Evolutionary conservation across 176 grass and related monocot genomes (phyloP).

Genomic region (Musa beccarii): DNA sequence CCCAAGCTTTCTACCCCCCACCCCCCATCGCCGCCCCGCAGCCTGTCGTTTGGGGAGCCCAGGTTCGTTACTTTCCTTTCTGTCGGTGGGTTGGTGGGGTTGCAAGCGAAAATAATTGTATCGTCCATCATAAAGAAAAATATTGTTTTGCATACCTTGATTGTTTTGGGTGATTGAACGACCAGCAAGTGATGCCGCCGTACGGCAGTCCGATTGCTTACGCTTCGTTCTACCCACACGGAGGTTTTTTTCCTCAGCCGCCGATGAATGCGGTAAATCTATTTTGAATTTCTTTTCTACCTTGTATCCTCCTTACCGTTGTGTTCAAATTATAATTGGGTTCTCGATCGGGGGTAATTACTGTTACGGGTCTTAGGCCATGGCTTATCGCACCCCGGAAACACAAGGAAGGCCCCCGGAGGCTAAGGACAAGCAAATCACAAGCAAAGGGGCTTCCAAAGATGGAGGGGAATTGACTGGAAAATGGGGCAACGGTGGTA

Average conservation of each 20-base stretch:
- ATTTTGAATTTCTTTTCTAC: conserved; percentile 1
- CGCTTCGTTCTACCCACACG: conserved; percentile 44
- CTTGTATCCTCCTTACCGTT: neutral
- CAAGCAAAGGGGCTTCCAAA: conserved; percentile 29
- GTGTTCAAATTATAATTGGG: neutral
- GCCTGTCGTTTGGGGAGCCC: conserved; percentile 15
- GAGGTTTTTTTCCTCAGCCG: conserved; percentile 79
- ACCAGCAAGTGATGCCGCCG: conserved; percentile 42
- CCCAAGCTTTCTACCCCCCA: conserved; percentile 6
- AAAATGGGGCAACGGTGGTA: conserved; percentile 5
- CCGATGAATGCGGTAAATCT: conserved; percentile 57
- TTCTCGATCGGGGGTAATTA: conserved; percentile 12
- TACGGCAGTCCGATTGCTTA: conserved; percentile 72
- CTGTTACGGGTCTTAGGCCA: conserved; percentile 21
- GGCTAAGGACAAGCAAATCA: conserved; percentile 50
- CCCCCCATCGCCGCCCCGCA: neutral
- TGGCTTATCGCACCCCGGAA: conserved; percentile 49
- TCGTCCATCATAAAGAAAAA: neutral
- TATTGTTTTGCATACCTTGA: neutral
- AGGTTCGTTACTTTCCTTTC: conserved; percentile 3
- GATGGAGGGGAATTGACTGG: conserved; percentile 44
- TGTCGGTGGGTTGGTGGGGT: conserved; percentile 5
- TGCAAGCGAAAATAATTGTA: neutral
- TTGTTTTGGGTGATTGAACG: conserved; percentile 3
- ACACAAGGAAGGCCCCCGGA: conserved; percentile 31